These are phyloP conservation scores for Allium sativum DNA, from an alignment of 106 monocot genomes.

Conservation along the genomic window DNA sequence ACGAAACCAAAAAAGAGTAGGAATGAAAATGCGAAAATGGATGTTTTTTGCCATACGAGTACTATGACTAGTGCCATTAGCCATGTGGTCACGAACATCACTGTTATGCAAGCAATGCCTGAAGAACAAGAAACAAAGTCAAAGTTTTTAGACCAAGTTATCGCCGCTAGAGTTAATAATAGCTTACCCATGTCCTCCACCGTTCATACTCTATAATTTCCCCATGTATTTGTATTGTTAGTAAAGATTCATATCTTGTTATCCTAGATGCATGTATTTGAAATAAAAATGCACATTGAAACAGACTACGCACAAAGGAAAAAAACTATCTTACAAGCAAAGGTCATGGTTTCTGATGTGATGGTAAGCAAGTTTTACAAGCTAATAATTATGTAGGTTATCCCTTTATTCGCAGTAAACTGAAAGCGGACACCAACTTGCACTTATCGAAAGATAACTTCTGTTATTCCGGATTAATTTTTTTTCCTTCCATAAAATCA, in stretches of 20 bases:
- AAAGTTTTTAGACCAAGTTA: no score
- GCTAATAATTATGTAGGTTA: no score
- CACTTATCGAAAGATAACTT: no score
- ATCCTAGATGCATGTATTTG: background rate
- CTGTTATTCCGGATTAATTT: no score
- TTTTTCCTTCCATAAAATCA: no score
- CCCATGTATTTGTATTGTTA: background rate
- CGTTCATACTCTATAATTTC: background rate
- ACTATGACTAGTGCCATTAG: constrained; percentile 39
- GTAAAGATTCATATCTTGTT: background rate
- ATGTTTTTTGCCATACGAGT: constrained; percentile 29
- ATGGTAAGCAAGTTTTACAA: no score
- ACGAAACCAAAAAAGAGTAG: constrained; percentile 31
- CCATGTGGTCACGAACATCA: constrained; percentile 44
- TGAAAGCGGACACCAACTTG: no score
- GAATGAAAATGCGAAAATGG: constrained; percentile 11
- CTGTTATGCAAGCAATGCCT: constrained; percentile 38
- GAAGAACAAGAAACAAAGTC: constrained; percentile 1
- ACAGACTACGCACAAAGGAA: no score
- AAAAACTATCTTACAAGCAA: no score
- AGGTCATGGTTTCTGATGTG: no score
- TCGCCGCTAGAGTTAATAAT: no score
- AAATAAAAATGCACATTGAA: background rate
- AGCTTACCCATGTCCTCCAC: background rate
- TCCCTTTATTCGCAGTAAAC: no score